A percentile compares a stretch with the other conserved stretches of the same genome.
These are phyloP conservation scores for Nymphaea thermarum DNA, from an alignment of 164 flowering plant genomes.

Conservation along the genomic window DNA sequence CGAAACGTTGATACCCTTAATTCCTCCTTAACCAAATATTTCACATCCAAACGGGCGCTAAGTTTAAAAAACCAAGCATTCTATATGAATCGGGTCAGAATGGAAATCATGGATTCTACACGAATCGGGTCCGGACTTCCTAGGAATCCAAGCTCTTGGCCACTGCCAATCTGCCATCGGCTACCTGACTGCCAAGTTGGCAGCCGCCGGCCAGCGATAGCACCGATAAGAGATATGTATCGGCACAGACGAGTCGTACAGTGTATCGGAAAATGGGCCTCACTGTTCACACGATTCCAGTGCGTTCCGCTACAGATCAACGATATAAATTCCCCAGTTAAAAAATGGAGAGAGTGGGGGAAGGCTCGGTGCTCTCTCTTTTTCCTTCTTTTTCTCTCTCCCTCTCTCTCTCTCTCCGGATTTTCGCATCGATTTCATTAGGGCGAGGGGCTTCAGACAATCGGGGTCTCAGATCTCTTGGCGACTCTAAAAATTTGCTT, in stretches of 20 bases:
- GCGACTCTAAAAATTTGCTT: background rate
- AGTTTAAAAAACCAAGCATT: too few relatives aligned
- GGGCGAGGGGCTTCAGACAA: background rate
- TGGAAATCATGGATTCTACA: too few relatives aligned
- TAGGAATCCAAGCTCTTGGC: too few relatives aligned
- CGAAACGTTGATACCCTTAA: too few relatives aligned
- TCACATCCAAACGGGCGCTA: too few relatives aligned
- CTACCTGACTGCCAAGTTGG: background rate
- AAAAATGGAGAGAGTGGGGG: background rate
- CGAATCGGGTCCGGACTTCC: too few relatives aligned
- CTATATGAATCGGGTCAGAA: too few relatives aligned
- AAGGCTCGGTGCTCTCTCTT: background rate
- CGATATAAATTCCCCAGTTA: background rate
- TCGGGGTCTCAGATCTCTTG: background rate
- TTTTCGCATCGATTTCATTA: too few relatives aligned
- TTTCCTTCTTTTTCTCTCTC: background rate
- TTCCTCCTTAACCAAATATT: too few relatives aligned
- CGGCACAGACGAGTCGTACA: background rate
- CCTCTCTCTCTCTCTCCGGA: background rate
- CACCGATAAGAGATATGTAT: background rate
- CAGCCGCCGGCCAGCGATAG: background rate
- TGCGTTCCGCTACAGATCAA: background rate
- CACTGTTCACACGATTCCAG: background rate
- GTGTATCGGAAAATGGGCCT: background rate
- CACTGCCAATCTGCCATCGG: too few relatives aligned